phyloP scores from a whole-genome alignment of 2,329 filamentous ascomycete genomes.

The Sordariomycetes sp. region DNA sequence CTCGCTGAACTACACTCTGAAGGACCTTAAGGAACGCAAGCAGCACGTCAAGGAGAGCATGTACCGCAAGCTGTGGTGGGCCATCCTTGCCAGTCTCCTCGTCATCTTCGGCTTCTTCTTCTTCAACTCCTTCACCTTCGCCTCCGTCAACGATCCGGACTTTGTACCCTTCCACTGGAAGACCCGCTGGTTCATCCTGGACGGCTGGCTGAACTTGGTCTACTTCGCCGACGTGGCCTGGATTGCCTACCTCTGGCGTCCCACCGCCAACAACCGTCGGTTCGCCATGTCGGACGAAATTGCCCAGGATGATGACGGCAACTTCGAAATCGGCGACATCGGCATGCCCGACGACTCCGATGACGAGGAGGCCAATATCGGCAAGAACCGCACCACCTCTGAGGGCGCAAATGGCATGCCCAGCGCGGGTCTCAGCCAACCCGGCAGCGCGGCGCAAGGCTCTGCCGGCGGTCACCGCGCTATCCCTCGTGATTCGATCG shows the following conservation, averaged over 20 bases:
- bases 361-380: conserved; percentile 46
- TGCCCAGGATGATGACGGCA: conserved; percentile 93
- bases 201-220: conserved; percentile 94
- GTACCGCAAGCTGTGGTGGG: conserved; percentile 99
- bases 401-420: conserved; percentile 1
- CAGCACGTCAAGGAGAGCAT: conserved; percentile 88
- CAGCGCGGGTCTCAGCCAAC: conserved; percentile 1
- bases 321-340: conserved; percentile 89
- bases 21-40: conserved; percentile 89
- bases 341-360: conserved; percentile 62
- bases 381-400: conserved; percentile 16
- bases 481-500: conserved; percentile 48
- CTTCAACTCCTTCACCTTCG: conserved; percentile 93
- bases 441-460: conserved; percentile 1
- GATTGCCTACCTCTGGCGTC: conserved; percentile 92
- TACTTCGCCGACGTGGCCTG: conserved; percentile 91
- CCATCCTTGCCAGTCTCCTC: conserved; percentile 81
- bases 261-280: conserved; percentile 89
- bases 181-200: conserved; percentile 91
- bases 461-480: conserved; percentile 8
- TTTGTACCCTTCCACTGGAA: conserved; percentile 98
- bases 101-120: conserved; percentile 99
- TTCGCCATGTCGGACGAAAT: conserved; percentile 99
- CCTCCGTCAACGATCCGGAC: conserved; percentile 71
- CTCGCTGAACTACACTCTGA: conserved; percentile 88